Conservation (phyloP, 768 basidiomycete species). For the Leucocoprinus leucothites region DNA sequence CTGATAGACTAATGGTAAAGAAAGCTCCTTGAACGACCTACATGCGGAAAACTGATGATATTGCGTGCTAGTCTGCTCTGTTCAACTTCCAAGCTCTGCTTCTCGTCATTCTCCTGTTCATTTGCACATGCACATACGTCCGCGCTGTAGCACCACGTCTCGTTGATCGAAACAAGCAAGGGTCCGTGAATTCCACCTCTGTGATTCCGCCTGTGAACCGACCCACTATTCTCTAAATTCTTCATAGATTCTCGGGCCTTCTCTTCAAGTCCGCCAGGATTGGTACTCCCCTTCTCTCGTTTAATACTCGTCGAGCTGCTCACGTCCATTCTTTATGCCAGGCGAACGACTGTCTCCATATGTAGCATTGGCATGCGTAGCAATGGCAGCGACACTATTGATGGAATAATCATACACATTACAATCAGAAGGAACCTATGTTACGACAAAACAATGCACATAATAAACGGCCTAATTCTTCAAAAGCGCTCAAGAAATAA, state of each 20-base stretch:
- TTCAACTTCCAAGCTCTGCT: conserved; percentile 98
- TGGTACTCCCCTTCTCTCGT: conserved; percentile 44
- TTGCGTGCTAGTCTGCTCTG: conserved; percentile 90
- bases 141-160: conserved; percentile 87
- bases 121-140: conserved; percentile 97
- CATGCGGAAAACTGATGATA: too few relatives aligned
- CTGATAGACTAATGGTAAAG: too few relatives aligned
- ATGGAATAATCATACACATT: conserved; percentile 31
- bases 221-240: neutral
- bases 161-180: conserved; percentile 91
- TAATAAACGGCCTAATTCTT: conserved; percentile 3
- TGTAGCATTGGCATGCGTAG: conserved; percentile 87
- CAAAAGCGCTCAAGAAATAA: neutral
- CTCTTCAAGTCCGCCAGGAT: conserved; percentile 97
- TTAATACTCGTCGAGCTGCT: neutral
- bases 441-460: conserved; percentile 20
- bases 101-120: conserved; percentile 87
- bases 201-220: neutral
- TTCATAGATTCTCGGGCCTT: conserved; percentile 76
- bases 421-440: conserved; percentile 18
- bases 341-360: conserved; percentile 96
- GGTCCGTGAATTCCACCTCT: conserved; percentile 48
- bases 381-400: conserved; percentile 81
- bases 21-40: too few relatives aligned
- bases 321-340: conserved; percentile 26